Conservation (phyloP, 2,329 filamentous ascomycete species). For the Cladophialophora exuberans region DNA sequence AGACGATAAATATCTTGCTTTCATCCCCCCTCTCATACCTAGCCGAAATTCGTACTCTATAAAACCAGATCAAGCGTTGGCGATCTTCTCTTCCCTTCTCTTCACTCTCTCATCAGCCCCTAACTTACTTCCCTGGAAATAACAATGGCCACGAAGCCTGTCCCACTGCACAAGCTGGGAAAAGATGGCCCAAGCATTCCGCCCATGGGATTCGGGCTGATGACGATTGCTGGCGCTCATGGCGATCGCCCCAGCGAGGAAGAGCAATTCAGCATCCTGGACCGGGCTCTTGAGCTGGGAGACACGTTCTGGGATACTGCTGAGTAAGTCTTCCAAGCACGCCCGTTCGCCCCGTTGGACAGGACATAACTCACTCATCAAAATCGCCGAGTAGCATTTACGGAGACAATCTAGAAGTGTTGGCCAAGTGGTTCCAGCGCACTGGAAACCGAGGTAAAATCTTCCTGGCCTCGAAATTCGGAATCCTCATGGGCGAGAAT, state of each 20-base stretch:
- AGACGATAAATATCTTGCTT: too few species aligned
- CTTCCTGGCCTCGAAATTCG: conserved; percentile 48
- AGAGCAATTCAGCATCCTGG: conserved; percentile 45
- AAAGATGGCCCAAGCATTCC: conserved; percentile 36
- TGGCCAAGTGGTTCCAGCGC: conserved; percentile 44
- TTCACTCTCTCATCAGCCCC: too few species aligned
- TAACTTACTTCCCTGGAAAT: too few species aligned
- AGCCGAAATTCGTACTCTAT: too few species aligned
- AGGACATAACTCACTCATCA: neutral
- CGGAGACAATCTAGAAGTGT: conserved; percentile 17
- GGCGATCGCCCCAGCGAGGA: conserved; percentile 41
- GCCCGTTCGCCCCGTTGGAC: too few species aligned
- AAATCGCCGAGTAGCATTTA: conserved; percentile 7
- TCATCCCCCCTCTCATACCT: too few species aligned
- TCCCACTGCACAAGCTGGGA: too few species aligned
- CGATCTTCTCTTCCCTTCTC: too few species aligned
- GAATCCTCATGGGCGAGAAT: conserved; percentile 21
- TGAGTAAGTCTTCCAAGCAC: neutral
- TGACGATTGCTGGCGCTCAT: conserved; percentile 37
- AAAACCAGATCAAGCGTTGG: too few species aligned
- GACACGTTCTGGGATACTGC: neutral
- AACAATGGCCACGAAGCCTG: too few species aligned
- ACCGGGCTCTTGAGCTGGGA: conserved; percentile 42
- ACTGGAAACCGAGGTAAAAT: conserved; percentile 45
- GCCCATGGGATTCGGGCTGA: conserved; percentile 32